phyloP scores from a whole-genome alignment of 129 eudicot species.

The Flaveria trinervia region DNA sequence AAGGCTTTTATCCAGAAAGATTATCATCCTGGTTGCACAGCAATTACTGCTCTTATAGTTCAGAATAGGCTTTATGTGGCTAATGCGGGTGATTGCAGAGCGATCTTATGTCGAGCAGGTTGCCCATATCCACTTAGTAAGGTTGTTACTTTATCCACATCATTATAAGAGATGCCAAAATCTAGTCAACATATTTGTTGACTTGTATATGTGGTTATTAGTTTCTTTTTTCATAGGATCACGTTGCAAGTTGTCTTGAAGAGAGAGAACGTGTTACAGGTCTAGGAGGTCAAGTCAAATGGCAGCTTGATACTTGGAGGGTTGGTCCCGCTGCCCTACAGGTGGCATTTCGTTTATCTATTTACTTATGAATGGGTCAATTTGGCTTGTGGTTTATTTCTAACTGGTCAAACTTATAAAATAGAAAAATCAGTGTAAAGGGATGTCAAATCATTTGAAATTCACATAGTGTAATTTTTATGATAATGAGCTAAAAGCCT shows the following conservation, averaged over 20 bases:
- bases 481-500: neutral
- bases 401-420: neutral
- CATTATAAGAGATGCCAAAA: neutral
- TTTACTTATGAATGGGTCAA: neutral
- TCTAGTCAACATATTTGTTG: slow-evolving; percentile 9
- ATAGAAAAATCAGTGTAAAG: neutral
- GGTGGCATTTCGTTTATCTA: slow-evolving; percentile 38
- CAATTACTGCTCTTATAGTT: slow-evolving; percentile 71
- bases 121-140: slow-evolving; percentile 66
- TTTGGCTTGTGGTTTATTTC: neutral
- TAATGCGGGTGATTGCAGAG: slow-evolving; percentile 96
- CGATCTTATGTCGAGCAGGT: slow-evolving; percentile 78
- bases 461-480: neutral
- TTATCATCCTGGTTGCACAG: slow-evolving; percentile 96
- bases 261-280: slow-evolving; percentile 80
- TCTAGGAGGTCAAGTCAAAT: slow-evolving; percentile 76
- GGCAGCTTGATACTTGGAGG: slow-evolving; percentile 97
- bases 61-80: slow-evolving; percentile 78
- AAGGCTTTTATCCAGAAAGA: slow-evolving; percentile 74
- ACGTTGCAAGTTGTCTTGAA: slow-evolving; percentile 80
- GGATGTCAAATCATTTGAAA: neutral
- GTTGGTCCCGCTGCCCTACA: slow-evolving; percentile 95
- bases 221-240: slow-evolving; percentile 59
- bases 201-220: neutral
- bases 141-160: slow-evolving; percentile 43